Percentiles rank a stretch among this genome's conserved stretches.
Evolutionary conservation across 495 filamentous ascomycete species (phyloP).

Genomic region (Aspergillus panamensis): DNA sequence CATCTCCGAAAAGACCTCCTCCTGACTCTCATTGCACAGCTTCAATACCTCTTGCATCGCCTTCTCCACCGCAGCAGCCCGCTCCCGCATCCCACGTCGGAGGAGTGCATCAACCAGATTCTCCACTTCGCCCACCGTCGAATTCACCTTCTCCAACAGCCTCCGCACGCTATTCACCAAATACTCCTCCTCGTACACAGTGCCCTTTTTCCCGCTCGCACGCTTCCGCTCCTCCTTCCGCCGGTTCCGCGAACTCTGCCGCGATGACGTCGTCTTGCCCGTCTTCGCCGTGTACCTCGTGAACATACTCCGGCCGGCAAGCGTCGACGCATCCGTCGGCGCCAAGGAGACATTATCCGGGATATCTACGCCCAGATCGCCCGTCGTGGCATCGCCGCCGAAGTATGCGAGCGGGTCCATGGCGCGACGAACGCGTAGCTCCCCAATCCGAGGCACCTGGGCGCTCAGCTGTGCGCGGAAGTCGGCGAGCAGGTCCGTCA

Average conservation of each 20-base stretch:
- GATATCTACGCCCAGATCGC: constrained; percentile 57
- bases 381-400: constrained; percentile 57
- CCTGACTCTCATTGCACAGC: constrained; percentile 58
- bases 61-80: constrained; percentile 71
- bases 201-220: constrained; percentile 90
- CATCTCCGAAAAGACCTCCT: constrained; percentile 59
- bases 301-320: constrained; percentile 71
- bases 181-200: constrained; percentile 97
- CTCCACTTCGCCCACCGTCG: constrained; percentile 61
- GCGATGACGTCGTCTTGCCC: constrained; percentile 65
- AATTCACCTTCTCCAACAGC: constrained; percentile 79
- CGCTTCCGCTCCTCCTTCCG: constrained; percentile 90
- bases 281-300: constrained; percentile 94
- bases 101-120: constrained; percentile 69
- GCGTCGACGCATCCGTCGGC: constrained; percentile 74
- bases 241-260: constrained; percentile 79
- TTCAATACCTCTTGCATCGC: constrained; percentile 67
- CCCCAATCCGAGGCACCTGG: constrained; percentile 78
- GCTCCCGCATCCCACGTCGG: constrained; percentile 80
- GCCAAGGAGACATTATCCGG: constrained; percentile 92
- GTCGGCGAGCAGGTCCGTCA: constrained; percentile 87
- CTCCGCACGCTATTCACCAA: constrained; percentile 81
- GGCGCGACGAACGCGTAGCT: constrained; percentile 73
- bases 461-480: constrained; percentile 79
- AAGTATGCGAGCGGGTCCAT: constrained; percentile 79